Base-by-base conservation (phyloP, 2,329 filamentous ascomycete genomes). In the Leptographium procerum region DNA sequence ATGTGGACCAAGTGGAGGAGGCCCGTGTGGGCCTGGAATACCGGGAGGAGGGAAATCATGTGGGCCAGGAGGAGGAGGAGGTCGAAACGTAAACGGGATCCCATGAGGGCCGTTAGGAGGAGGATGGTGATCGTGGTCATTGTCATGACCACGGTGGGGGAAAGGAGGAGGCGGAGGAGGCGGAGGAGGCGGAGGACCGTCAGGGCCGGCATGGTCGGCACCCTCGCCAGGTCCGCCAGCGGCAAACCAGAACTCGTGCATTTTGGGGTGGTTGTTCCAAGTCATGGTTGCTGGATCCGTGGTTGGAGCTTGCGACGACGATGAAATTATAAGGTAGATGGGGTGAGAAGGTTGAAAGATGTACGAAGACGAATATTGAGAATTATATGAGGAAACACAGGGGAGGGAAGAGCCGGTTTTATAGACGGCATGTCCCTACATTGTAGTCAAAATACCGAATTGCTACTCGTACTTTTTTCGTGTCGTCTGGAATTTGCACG, bases 221-320 rank as follows among this genome's bases (percentile, higher is more conserved):
- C 54, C 54, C n/a, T 56, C 54, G n/a, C 56, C 55, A 29, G 56
- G 52, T 28, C 56, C 48, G 45, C 28, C 26, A n/a, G 19, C 16
- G 14, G 52, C 22, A 26, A 33, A 14, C 52, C 33, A 43, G 31
- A n/a, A 53, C 5, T 51, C 8, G 26, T 13, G 22, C n/a, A n/a
- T n/a, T n/a, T n/a, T n/a, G 48, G 26, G 26, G 16, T 22, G 34
- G 3, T 29, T 34, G 24, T 22, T 11, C n/a, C 51, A 28, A 11
- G 51, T 6, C 51, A 53, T 53, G 22, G 14, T 53, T 22, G 19
- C 33, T 52, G 33, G 16, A 14, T 50, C 22, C 22, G 10, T 16
- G 8, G 47, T 26, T 26, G 26, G 28, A 26, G 47, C 13, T 28
- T 3, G 14, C 28, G 47, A 7, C n/a, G 14, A 50, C 14, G 47